phyloP scores from a whole-genome alignment of 148 eudicot genomes.

The Limonium bicolor region DNA sequence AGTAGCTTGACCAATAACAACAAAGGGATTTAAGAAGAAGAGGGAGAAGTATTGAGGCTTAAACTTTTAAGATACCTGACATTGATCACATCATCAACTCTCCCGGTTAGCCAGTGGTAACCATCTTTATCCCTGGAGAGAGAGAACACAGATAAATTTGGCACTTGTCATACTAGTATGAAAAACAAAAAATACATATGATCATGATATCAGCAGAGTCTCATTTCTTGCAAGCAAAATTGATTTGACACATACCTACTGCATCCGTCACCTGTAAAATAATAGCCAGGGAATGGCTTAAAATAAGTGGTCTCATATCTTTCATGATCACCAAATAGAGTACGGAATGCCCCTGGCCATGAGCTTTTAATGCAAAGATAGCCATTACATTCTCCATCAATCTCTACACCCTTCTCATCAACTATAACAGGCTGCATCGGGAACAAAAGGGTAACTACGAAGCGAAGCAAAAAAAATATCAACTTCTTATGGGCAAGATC shows the following conservation, averaged over 20 bases:
- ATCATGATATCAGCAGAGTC: too few species aligned
- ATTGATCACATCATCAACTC: slow-evolving; percentile 99
- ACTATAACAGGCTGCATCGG: slow-evolving; percentile 85
- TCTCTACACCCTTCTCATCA: slow-evolving; percentile 88
- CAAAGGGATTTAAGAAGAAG: too few species aligned
- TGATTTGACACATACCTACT: slow-evolving; percentile 64
- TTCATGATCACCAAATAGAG: slow-evolving; percentile 92
- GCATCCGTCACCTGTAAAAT: slow-evolving; percentile 98
- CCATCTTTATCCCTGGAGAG: slow-evolving; percentile 87
- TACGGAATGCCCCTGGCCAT: slow-evolving; percentile 99
- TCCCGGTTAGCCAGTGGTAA: slow-evolving; percentile 95
- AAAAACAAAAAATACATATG: too few species aligned
- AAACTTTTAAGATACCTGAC: too few species aligned
- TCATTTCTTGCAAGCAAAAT: too few species aligned
- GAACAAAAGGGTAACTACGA: slow-evolving; percentile 4
- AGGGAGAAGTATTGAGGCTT: too few species aligned
- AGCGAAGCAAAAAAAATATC: neutral
- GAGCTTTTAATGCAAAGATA: slow-evolving; percentile 78
- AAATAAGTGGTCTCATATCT: slow-evolving; percentile 97
- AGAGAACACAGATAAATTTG: too few species aligned
- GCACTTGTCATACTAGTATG: too few species aligned
- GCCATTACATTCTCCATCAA: slow-evolving; percentile 95
- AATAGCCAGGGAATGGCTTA: slow-evolving; percentile 95
- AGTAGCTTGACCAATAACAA: too few species aligned
- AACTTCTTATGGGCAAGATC: slow-evolving; percentile 2